Percentiles rank a stretch among this genome's conserved stretches.
Conservation (phyloP, 2,329 filamentous ascomycete genomes). For the Fusarium chlamydosporum region DNA sequence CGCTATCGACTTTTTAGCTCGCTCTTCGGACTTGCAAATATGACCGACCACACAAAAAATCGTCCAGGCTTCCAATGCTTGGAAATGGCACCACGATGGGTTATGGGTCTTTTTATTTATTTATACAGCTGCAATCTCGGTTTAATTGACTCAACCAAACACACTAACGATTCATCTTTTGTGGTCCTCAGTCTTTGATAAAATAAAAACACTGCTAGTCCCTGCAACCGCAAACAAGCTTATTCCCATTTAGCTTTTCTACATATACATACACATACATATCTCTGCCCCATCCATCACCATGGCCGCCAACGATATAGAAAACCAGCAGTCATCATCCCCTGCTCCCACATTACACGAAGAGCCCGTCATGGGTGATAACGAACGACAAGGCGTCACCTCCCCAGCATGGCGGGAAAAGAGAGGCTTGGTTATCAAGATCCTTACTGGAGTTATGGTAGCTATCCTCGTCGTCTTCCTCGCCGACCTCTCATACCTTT, state of each 20-base stretch:
- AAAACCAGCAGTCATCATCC: constrained; percentile 28
- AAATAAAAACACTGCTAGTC: not conserved
- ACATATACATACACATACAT: not conserved
- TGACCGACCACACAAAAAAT: not conserved
- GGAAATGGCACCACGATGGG: constrained; percentile 9
- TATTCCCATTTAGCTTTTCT: not conserved
- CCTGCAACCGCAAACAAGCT: constrained; percentile 7
- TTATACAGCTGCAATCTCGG: constrained; percentile 2
- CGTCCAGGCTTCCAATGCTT: constrained; percentile 3
- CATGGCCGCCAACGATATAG: constrained; percentile 23
- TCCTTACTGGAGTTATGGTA: constrained; percentile 38
- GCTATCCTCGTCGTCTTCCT: constrained; percentile 44
- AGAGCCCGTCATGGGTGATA: constrained; percentile 10
- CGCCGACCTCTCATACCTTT: constrained; percentile 53
- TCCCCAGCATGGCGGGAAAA: constrained; percentile 32
- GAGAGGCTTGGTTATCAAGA: constrained; percentile 18
- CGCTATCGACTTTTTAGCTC: constrained; percentile 1
- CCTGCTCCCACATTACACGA: constrained; percentile 39
- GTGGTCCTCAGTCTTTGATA: not conserved
- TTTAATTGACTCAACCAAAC: not conserved
- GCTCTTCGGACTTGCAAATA: constrained; percentile 12
- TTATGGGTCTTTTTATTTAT: constrained; percentile 29
- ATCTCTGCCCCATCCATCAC: not conserved
- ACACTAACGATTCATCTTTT: not conserved
- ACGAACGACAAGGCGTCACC: constrained; percentile 23